Percentiles rank a stretch among this genome's conserved stretches.
Evolutionary conservation across 805 yeast species (phyloP).

Genomic region (Myxozyma udenii): DNA sequence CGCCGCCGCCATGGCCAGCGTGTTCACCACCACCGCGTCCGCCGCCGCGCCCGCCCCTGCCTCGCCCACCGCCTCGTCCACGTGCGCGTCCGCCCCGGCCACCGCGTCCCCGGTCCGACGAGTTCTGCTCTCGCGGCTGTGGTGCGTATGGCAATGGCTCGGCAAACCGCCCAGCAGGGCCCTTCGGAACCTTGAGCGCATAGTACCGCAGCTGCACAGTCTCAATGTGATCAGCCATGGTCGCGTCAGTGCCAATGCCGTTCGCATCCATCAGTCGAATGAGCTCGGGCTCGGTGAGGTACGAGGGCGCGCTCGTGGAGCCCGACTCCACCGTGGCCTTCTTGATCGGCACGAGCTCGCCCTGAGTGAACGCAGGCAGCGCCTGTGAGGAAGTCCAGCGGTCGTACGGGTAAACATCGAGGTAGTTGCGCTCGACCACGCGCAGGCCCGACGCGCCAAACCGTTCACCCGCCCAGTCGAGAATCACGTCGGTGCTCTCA

Average conservation of each 20-base stretch:
- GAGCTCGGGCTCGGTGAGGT: slow-evolving; percentile 86
- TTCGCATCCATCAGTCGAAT: slow-evolving; percentile 93
- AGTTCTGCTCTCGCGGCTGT: slow-evolving; percentile 19
- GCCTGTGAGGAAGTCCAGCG: slow-evolving; percentile 69
- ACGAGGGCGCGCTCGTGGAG: slow-evolving; percentile 73
- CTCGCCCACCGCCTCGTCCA: slow-evolving; percentile 19
- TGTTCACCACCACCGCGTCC: slow-evolving; percentile 13
- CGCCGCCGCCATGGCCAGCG: slow-evolving; percentile 2
- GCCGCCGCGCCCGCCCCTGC: slow-evolving; percentile 16
- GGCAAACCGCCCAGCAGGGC: slow-evolving; percentile 13
- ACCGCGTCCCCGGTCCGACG: background rate
- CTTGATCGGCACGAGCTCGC: slow-evolving; percentile 56
- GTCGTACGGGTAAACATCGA: slow-evolving; percentile 75
- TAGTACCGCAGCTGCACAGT: slow-evolving; percentile 70
- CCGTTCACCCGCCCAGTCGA: slow-evolving; percentile 75
- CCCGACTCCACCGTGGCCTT: slow-evolving; percentile 67
- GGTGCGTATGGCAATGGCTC: slow-evolving; percentile 29
- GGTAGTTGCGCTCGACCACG: slow-evolving; percentile 69
- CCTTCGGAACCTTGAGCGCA: slow-evolving; percentile 43
- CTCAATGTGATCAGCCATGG: slow-evolving; percentile 95
- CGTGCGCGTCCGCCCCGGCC: slow-evolving; percentile 11
- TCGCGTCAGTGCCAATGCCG: slow-evolving; percentile 98
- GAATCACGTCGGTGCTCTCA: slow-evolving; percentile 53
- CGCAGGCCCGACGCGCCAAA: slow-evolving; percentile 72
- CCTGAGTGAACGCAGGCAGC: slow-evolving; percentile 60